phyloP scores from a whole-genome alignment of 2,329 filamentous ascomycete genomes.

The Aspergillus phoenicis region DNA sequence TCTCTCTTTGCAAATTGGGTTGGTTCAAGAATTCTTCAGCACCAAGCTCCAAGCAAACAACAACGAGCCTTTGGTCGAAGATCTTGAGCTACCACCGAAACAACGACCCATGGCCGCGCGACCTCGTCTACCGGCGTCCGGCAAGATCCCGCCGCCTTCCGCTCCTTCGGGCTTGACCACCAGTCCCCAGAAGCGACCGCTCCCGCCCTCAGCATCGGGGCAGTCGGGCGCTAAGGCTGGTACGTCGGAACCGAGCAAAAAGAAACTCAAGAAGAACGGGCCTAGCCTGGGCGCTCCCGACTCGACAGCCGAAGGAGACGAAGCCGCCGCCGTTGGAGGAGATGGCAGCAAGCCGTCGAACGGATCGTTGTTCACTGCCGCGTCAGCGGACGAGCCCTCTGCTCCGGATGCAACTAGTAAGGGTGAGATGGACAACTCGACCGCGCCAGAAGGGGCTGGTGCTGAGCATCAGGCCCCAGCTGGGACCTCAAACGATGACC shows the following conservation, averaged over 20 bases:
- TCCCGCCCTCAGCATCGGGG: constrained; percentile 30
- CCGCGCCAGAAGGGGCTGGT: constrained; percentile 18
- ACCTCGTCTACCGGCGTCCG: constrained; percentile 49
- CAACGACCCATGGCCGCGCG: constrained; percentile 62
- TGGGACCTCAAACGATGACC: constrained; percentile 18
- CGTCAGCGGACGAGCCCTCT: constrained; percentile 37
- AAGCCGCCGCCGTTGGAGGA: constrained; percentile 20
- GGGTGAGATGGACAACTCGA: constrained; percentile 16
- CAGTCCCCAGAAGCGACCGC: constrained; percentile 47
- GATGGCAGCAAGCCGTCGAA: constrained; percentile 15
- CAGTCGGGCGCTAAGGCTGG: constrained; percentile 31
- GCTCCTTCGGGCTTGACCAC: constrained; percentile 34
- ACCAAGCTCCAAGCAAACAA: constrained; percentile 82
- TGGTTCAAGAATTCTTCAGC: constrained; percentile 89
- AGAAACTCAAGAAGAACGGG: constrained; percentile 47
- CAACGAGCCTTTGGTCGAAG: constrained; percentile 82
- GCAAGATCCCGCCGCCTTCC: constrained; percentile 45
- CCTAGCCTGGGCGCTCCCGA: constrained; percentile 30
- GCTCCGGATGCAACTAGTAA: constrained; percentile 14
- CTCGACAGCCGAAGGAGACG: constrained; percentile 31
- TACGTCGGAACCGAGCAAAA: constrained; percentile 43
- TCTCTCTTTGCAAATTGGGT: constrained; percentile 76
- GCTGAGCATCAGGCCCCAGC: constrained; percentile 15
- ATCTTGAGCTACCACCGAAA: constrained; percentile 91
- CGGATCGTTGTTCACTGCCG: background rate